phyloP scores from a whole-genome alignment of 2,329 filamentous ascomycete genomes.

The Hymenoscyphus occultus region DNA sequence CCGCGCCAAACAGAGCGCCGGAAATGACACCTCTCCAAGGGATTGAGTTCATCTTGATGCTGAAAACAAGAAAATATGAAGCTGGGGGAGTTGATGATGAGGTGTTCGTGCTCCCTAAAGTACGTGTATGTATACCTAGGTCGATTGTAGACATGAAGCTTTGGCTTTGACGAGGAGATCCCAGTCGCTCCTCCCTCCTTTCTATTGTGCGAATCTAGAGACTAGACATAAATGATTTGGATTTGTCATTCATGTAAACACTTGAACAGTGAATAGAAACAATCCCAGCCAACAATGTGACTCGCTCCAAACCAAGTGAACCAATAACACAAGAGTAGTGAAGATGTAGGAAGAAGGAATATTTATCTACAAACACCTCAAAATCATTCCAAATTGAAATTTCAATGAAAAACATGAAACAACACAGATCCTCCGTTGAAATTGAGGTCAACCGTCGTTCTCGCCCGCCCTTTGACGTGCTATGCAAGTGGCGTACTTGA shows the following conservation, averaged over 20 bases:
- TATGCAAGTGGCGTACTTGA: not conserved
- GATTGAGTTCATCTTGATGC: slow-evolving; percentile 1
- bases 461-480: not conserved
- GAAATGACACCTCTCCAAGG: slow-evolving; percentile 26
- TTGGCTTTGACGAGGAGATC: not conserved
- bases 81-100: not conserved
- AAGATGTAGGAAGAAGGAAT: not conserved
- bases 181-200: not conserved
- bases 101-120: not conserved
- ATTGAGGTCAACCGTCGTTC: not conserved
- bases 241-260: not conserved
- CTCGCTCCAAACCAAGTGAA: not conserved
- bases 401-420: not conserved
- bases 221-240: not conserved
- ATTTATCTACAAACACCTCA: not conserved
- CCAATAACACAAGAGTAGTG: not conserved
- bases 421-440: not conserved
- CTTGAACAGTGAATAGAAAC: not conserved
- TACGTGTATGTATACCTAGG: not conserved
- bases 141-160: not conserved
- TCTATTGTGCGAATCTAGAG: not conserved
- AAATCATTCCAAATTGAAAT: not conserved
- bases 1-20: slow-evolving; percentile 60
- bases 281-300: not conserved
- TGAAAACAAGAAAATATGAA: not conserved